A percentile compares a stretch with the other conserved stretches of the same genome.
Conservation (phyloP, 257 asterid species). For the Paulownia fortunei region DNA sequence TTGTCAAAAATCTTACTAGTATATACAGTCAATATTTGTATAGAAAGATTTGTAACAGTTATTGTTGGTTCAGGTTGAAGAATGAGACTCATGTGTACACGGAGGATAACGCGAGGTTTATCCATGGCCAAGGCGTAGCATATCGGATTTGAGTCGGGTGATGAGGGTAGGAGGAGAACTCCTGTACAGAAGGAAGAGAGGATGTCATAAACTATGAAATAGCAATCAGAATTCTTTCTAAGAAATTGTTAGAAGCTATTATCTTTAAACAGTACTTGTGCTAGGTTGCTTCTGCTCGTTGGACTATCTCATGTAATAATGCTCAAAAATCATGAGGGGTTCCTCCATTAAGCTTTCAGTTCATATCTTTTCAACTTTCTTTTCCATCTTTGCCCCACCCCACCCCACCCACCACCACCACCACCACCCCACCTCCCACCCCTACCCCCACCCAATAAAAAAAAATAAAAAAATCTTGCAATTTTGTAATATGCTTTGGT, state of each 20-base stretch:
- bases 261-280: conserved; percentile 35
- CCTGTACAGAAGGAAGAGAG: conserved; percentile 36
- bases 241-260: conserved; percentile 38
- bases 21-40: neutral
- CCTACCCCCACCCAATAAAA: no score
- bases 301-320: conserved; percentile 50
- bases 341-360: conserved; percentile 35
- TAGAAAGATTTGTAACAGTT: no score
- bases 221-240: conserved; percentile 6
- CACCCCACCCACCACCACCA: no score
- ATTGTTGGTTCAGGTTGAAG: conserved; percentile 61
- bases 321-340: conserved; percentile 39
- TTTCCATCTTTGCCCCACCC: neutral
- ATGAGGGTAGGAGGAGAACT: conserved; percentile 15
- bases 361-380: neutral
- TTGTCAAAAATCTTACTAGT: no score
- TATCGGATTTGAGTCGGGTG: conserved; percentile 51
- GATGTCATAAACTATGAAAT: conserved; percentile 18
- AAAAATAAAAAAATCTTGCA: neutral
- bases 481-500: no score
- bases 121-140: conserved; percentile 90
- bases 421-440: no score
- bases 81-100: conserved; percentile 93
- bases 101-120: conserved; percentile 93
- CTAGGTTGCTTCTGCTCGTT: conserved; percentile 39